Evolutionary conservation across 1,284 basidiomycete genomes (phyloP), one percentile per base, ranked within the genome.

Genomic region (Entoloma clypeatum): DNA sequence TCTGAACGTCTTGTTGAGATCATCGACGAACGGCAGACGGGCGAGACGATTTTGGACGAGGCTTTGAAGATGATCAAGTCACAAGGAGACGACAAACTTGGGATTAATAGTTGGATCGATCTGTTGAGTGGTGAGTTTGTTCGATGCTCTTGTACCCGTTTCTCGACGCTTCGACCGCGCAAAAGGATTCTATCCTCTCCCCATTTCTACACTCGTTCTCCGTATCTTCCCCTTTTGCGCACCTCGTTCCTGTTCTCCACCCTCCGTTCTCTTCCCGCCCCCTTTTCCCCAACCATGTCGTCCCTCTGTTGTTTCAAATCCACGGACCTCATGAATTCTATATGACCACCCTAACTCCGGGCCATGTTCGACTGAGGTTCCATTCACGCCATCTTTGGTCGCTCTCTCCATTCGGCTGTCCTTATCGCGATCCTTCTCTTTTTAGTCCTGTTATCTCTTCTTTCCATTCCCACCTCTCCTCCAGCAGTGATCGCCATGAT

Each of bases 1-100:
- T 72, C 87, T 1, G 93, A 97, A 55, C 77, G 93, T 10, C 61
- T 93, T 17, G 79, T 97, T 33, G 92, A 96, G 58, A 92, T 96
- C 33, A 79, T 95, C 43, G 89, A 94, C 57, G 88, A 92, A 34
- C 74, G 84, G 47, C 83, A 90, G 58, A 97, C 93, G 7, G 93
- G 93, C 21, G 93, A 97, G 67, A 96, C 94, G 5, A 82, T 97
- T 41, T 75, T 97, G 17, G 93, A 97, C 63, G 93, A 97, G 64
- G 82, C 93, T n/a, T 73, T 97, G 42, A 86, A 83, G 65, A 90
- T 96, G 86, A 96, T 97, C 77, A 94, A 81, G 58, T 63, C 67
- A 8, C 81, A 82, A 50, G 68, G 72, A 44, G 77, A 78, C 0
- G 91, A 93, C 58, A 86, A 79, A 59, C 81, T 96, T 67, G 79